Conservation (phyloP, 352 stramenopile species). For the Pythium aphanidermatum region DNA sequence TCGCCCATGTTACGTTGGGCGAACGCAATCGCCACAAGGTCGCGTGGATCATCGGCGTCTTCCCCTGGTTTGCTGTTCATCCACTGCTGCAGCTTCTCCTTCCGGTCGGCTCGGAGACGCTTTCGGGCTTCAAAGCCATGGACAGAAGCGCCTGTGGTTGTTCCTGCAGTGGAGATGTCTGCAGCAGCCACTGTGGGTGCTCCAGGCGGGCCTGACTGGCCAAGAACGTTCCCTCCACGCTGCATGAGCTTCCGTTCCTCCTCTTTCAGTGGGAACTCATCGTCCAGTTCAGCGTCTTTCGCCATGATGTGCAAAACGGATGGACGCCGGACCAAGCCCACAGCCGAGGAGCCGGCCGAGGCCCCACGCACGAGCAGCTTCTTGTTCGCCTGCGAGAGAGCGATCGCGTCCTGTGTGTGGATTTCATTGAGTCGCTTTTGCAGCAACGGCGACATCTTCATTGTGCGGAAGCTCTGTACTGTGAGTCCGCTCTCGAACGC, state of each 20-base stretch:
- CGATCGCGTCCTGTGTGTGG: slow-evolving; percentile 28
- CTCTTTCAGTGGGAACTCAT: slow-evolving; percentile 53
- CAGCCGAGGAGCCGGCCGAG: neutral
- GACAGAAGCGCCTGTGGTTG: slow-evolving; percentile 24
- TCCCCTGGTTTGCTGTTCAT: slow-evolving; percentile 72
- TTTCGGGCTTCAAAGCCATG: slow-evolving; percentile 84
- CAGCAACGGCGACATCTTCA: slow-evolving; percentile 59
- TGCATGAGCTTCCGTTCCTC: slow-evolving; percentile 47
- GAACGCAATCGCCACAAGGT: slow-evolving; percentile 88
- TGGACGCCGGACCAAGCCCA: slow-evolving; percentile 12
- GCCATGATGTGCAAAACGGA: slow-evolving; percentile 70
- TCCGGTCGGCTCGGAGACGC: slow-evolving; percentile 60
- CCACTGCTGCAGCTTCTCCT: slow-evolving; percentile 56
- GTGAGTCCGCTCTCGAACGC: slow-evolving; percentile 57
- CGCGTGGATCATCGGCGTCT: slow-evolving; percentile 86
- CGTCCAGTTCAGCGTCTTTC: slow-evolving; percentile 35
- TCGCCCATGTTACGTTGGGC: slow-evolving; percentile 88
- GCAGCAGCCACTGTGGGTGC: slow-evolving; percentile 4
- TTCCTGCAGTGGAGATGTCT: slow-evolving; percentile 2
- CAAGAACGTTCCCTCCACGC: neutral
- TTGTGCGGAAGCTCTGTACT: slow-evolving; percentile 77
- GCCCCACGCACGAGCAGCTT: slow-evolving; percentile 2
- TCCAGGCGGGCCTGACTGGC: neutral
- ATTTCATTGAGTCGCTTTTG: slow-evolving; percentile 72
- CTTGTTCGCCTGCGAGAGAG: slow-evolving; percentile 6